A percentile compares a stretch with the other conserved stretches of the same genome.
These are phyloP conservation scores for Aspergillus sp. DNA, from an alignment of 2,329 filamentous ascomycete species.

Conservation along the genomic window DNA sequence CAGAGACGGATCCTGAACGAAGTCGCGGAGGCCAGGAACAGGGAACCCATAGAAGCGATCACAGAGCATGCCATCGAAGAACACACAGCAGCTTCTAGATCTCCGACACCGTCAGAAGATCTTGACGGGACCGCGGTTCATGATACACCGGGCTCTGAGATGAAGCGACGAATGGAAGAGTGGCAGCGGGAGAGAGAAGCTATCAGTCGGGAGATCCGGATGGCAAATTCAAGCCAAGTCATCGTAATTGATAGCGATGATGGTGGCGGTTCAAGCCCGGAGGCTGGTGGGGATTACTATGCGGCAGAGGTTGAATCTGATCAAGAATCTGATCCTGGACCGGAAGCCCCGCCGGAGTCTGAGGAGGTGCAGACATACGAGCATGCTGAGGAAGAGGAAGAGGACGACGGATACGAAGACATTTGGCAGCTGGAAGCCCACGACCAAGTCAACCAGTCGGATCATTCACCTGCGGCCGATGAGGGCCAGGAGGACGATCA, in stretches of 20 bases:
- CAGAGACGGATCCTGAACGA: not conserved
- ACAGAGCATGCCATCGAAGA: too few relatives aligned
- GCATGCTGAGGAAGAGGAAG: slow-evolving; percentile 12
- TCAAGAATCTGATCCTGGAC: slow-evolving; percentile 1
- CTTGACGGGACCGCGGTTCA: slow-evolving; percentile 1
- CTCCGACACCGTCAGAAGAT: slow-evolving; percentile 9
- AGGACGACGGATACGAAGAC: slow-evolving; percentile 40
- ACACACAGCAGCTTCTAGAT: not conserved
- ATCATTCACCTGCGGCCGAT: slow-evolving; percentile 20
- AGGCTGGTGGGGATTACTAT: not conserved
- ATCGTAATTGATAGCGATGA: slow-evolving; percentile 45
- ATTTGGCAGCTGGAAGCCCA: slow-evolving; percentile 48
- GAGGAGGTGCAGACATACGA: slow-evolving; percentile 14
- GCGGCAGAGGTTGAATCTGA: slow-evolving; percentile 5
- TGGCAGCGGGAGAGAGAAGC: slow-evolving; percentile 47
- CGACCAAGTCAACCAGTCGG: slow-evolving; percentile 33
- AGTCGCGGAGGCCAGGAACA: not conserved
- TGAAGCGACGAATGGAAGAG: slow-evolving; percentile 35
- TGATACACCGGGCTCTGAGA: slow-evolving; percentile 18
- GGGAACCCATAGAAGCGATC: not conserved
- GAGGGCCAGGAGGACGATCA: slow-evolving; percentile 19
- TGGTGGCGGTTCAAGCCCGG: slow-evolving; percentile 12
- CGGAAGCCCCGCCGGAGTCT: slow-evolving; percentile 12
- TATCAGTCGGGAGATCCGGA: slow-evolving; percentile 42
- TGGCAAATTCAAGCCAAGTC: slow-evolving; percentile 41